Evolutionary conservation across 2,329 filamentous ascomycete genomes (phyloP).

Genomic region (Botryosphaeria dothidea): DNA sequence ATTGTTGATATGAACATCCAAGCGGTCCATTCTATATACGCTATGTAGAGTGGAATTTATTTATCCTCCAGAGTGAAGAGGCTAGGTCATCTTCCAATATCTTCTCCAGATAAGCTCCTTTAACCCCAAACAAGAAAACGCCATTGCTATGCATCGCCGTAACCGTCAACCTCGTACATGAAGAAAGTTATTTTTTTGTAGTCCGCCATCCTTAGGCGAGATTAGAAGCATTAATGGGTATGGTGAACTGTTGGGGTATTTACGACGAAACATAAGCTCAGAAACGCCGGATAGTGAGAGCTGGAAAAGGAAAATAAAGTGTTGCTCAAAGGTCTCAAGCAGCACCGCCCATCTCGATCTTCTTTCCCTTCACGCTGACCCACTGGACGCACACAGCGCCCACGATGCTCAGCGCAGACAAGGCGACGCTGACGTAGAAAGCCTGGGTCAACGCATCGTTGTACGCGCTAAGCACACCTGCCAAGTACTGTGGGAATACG

Average conservation of each 20-base stretch:
- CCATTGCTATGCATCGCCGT: background rate
- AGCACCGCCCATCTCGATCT: slow-evolving; percentile 21
- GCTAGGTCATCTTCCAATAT: background rate
- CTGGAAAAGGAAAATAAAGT: too few relatives aligned
- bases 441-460: slow-evolving; percentile 60
- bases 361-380: slow-evolving; percentile 64
- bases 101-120: background rate
- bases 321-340: background rate
- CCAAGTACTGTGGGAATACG: slow-evolving; percentile 43
- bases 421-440: slow-evolving; percentile 62
- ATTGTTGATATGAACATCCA: too few relatives aligned
- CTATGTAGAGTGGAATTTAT: too few relatives aligned
- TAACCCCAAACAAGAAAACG: too few relatives aligned
- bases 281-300: too few relatives aligned
- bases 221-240: background rate
- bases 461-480: slow-evolving; percentile 62
- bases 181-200: background rate
- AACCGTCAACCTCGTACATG: background rate
- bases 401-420: slow-evolving; percentile 56
- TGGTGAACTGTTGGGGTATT: too few relatives aligned
- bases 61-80: slow-evolving; percentile 9
- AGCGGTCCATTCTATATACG: too few relatives aligned
- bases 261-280: too few relatives aligned
- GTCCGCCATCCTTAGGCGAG: background rate
- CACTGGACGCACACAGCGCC: slow-evolving; percentile 62